These are phyloP conservation scores for Buxus sempervirens DNA, from an alignment of 164 flowering plant species.

Conservation along the genomic window DNA sequence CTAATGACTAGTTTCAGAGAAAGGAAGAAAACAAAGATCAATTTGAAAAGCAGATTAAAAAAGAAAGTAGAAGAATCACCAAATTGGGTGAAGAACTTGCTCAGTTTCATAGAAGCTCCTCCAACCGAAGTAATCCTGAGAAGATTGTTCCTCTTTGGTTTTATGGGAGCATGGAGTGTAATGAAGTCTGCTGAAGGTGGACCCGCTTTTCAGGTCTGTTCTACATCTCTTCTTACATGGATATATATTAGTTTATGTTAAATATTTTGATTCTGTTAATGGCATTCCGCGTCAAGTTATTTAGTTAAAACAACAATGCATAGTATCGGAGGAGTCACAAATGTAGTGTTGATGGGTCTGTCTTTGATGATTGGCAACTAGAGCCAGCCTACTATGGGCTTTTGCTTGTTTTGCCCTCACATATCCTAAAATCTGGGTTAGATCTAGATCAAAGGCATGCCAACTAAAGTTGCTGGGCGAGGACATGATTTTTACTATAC, in stretches of 20 bases:
- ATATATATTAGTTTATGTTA: not conserved
- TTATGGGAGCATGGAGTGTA: slow-evolving; percentile 94
- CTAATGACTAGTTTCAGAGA: slow-evolving; percentile 67
- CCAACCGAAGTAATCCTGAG: slow-evolving; percentile 68
- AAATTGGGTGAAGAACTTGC: slow-evolving; percentile 76
- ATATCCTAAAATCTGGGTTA: too few relatives aligned
- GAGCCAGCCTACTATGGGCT: too few relatives aligned
- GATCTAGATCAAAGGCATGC: too few relatives aligned
- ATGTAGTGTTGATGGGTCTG: too few relatives aligned
- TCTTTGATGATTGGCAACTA: too few relatives aligned
- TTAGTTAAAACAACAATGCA: too few relatives aligned
- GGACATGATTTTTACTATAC: too few relatives aligned
- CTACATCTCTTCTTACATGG: not conserved
- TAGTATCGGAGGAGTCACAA: too few relatives aligned
- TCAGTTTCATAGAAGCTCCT: slow-evolving; percentile 78
- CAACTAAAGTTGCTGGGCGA: too few relatives aligned
- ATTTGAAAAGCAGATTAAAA: slow-evolving; percentile 79
- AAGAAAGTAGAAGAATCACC: slow-evolving; percentile 95
- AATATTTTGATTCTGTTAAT: not conserved
- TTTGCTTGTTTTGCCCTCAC: too few relatives aligned
- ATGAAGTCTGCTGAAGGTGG: slow-evolving; percentile 93
- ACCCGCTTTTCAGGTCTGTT: slow-evolving; percentile 94
- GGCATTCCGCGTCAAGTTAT: not conserved
- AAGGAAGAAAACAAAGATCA: slow-evolving; percentile 84
- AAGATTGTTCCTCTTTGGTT: slow-evolving; percentile 79